These are phyloP conservation scores for Tylopilus vinaceipallidus DNA, from an alignment of 768 basidiomycete species.

Conservation along the genomic window DNA sequence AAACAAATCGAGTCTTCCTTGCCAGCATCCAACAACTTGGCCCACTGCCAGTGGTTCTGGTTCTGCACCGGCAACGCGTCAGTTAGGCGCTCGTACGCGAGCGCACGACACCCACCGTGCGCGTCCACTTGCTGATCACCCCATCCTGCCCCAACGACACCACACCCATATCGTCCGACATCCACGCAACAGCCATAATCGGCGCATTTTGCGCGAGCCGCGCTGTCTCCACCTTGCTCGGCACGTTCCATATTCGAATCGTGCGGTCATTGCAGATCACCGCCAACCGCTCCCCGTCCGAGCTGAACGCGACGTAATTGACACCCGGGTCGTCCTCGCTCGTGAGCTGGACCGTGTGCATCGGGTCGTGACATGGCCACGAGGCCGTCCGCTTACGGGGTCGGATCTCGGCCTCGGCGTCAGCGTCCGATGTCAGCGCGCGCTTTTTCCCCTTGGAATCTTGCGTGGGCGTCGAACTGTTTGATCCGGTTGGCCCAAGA, in stretches of 20 bases:
- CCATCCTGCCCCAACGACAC: conserved; percentile 59
- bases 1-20: conserved; percentile 48
- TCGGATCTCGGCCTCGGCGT: conserved; percentile 27
- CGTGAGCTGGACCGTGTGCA: conserved; percentile 38
- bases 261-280: conserved; percentile 60
- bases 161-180: conserved; percentile 55
- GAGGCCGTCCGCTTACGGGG: conserved; percentile 35
- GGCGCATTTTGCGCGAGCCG: conserved; percentile 51
- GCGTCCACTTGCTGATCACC: conserved; percentile 56
- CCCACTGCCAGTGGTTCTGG: conserved; percentile 53
- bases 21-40: conserved; percentile 52
- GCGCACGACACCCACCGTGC: too few relatives aligned
- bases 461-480: conserved; percentile 26
- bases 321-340: conserved; percentile 50
- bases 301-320: conserved; percentile 47
- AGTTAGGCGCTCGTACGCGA: neutral
- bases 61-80: conserved; percentile 30
- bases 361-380: conserved; percentile 50
- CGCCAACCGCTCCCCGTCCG: conserved; percentile 55
- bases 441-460: conserved; percentile 40
- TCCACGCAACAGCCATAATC: conserved; percentile 54
- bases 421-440: conserved; percentile 26
- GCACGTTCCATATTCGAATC: conserved; percentile 62
- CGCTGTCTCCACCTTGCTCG: conserved; percentile 48
- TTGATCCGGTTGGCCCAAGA: conserved; percentile 16